Evolutionary conservation across 495 filamentous ascomycete genomes (phyloP).

Genomic region (Aspergillus nanangensis): DNA sequence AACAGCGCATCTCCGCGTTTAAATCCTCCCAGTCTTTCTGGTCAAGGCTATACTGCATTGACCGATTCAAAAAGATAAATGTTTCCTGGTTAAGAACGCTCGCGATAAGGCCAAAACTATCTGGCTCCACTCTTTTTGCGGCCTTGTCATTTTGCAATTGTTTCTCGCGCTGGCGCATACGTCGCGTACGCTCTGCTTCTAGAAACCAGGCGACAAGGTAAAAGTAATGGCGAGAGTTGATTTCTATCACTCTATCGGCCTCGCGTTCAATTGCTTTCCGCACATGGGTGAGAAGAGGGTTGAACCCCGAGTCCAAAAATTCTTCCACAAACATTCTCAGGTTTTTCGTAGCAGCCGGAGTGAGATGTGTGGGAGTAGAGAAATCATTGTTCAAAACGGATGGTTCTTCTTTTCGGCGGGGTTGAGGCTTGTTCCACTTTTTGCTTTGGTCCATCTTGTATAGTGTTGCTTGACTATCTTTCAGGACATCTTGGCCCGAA

Average conservation of each 20-base stretch:
- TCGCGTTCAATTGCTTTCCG: conserved; percentile 89
- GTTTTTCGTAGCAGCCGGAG: conserved; percentile 61
- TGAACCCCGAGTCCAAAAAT: conserved; percentile 93
- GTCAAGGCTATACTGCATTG: conserved; percentile 73
- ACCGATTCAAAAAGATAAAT: conserved; percentile 79
- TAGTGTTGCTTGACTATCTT: conserved; percentile 66
- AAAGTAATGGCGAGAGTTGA: conserved; percentile 79
- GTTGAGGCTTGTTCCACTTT: conserved; percentile 77
- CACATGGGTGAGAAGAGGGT: conserved; percentile 83
- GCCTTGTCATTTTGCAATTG: conserved; percentile 29
- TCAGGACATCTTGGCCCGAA: conserved; percentile 79
- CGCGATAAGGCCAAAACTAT: conserved; percentile 82
- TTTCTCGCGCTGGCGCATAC: conserved; percentile 49
- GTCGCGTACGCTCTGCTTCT: conserved; percentile 75
- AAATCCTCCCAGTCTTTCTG: conserved; percentile 83
- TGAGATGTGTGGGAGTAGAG: conserved; percentile 64
- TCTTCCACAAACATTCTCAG: conserved; percentile 84
- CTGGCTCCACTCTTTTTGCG: conserved; percentile 51
- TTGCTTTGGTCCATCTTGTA: conserved; percentile 89
- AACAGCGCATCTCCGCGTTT: conserved; percentile 85
- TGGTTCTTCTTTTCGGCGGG: conserved; percentile 58
- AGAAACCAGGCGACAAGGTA: conserved; percentile 95
- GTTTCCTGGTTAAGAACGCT: conserved; percentile 88
- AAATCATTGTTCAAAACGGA: conserved; percentile 66
- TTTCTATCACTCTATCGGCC: conserved; percentile 70